phyloP scores from a whole-genome alignment of 495 filamentous ascomycete genomes.

The Penicillium coffeae region DNA sequence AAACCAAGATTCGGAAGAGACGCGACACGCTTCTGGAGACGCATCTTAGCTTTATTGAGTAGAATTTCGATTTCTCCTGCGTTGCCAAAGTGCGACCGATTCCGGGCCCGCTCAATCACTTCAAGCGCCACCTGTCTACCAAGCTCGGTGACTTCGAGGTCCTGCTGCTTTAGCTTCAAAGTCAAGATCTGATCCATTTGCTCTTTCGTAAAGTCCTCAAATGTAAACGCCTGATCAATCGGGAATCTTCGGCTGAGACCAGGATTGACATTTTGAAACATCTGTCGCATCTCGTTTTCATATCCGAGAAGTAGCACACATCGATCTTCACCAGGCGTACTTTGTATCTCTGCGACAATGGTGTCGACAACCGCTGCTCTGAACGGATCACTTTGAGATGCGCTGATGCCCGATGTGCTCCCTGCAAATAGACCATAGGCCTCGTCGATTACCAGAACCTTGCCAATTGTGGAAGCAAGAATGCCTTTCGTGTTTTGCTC shows the following conservation, averaged over 20 bases:
- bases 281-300: constrained; percentile 67
- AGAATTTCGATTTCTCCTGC: constrained; percentile 61
- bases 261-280: constrained; percentile 80
- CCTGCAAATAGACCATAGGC: constrained; percentile 51
- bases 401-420: constrained; percentile 13
- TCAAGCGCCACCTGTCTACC: constrained; percentile 39
- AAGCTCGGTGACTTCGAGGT: constrained; percentile 36
- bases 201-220: constrained; percentile 63
- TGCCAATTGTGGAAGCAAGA: constrained; percentile 60
- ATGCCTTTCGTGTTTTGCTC: constrained; percentile 72
- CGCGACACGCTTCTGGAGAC: constrained; percentile 53
- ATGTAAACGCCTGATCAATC: constrained; percentile 58
- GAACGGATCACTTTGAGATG: constrained; percentile 47
- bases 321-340: constrained; percentile 68
- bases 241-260: constrained; percentile 69
- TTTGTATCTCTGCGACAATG: constrained; percentile 81
- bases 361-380: constrained; percentile 69
- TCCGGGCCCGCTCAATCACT: constrained; percentile 37
- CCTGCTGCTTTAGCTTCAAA: constrained; percentile 50
- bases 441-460: constrained; percentile 76
- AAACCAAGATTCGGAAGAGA: constrained; percentile 26
- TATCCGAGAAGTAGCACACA: constrained; percentile 78
- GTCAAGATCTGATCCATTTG: constrained; percentile 54
- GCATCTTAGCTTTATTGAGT: constrained; percentile 55
- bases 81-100: constrained; percentile 53